A percentile compares a stretch with the other conserved stretches of the same genome.
phyloP scores from a whole-genome alignment of 78 protist genomes.

The Dictyostelium purpureum region DNA sequence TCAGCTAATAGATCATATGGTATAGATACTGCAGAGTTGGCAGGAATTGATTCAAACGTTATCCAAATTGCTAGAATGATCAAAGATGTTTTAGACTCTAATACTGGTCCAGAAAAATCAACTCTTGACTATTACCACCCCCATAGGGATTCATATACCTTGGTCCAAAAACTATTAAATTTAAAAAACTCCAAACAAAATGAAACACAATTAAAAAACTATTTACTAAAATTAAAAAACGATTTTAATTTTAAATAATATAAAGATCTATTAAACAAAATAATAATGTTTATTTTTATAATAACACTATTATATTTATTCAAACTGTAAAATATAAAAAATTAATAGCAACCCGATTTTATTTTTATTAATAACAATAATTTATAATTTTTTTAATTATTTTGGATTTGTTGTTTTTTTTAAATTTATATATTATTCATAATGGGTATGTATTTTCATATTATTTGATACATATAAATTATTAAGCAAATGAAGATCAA shows the following conservation, averaged over 20 bases:
- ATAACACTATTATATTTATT: too few relatives aligned
- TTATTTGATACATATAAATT: too few relatives aligned
- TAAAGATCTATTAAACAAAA: not conserved
- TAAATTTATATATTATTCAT: too few relatives aligned
- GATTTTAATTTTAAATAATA: not conserved
- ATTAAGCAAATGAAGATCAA: too few relatives aligned
- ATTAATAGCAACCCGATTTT: not conserved
- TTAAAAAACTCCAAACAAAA: not conserved
- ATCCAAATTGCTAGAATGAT: conserved; percentile 20
- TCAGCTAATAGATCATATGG: conserved; percentile 1
- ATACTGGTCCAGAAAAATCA: not conserved
- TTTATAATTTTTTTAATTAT: too few relatives aligned
- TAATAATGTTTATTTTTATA: too few relatives aligned
- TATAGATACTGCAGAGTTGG: conserved; percentile 55
- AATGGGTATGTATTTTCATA: too few relatives aligned
- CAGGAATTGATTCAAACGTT: conserved; percentile 25
- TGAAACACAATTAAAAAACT: not conserved
- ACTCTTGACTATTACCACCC: conserved; percentile 22
- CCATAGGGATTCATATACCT: conserved; percentile 15
- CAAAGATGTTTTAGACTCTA: not conserved
- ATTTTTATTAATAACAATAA: too few relatives aligned
- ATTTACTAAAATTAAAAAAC: not conserved
- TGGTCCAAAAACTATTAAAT: conserved; percentile 56
- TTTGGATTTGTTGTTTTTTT: too few relatives aligned
- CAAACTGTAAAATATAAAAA: not conserved